A percentile compares a stretch with the other conserved stretches of the same genome.
Evolutionary conservation across 371 early-diverging fungal genomes (phyloP).

Genomic region (Catenaria anguillulae): DNA sequence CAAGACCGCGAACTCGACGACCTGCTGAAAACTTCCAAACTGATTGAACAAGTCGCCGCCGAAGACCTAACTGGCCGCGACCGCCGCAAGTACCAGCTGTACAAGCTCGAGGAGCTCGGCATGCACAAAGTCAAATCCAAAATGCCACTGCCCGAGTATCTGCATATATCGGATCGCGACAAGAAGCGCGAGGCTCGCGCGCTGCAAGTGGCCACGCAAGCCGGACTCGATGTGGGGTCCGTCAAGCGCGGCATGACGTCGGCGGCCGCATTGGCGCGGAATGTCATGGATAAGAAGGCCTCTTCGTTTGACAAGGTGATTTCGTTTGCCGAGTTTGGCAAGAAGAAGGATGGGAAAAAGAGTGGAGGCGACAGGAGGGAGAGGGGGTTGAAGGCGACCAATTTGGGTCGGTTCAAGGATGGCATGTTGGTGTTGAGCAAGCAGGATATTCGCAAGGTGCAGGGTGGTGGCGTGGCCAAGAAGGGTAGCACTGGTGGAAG

Average conservation of each 20-base stretch:
- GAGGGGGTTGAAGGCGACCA: slow-evolving; percentile 13
- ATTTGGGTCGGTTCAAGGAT: slow-evolving; percentile 24
- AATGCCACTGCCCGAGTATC: neutral
- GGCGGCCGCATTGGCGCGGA: neutral
- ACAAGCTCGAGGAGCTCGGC: slow-evolving; percentile 29
- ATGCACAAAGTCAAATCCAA: slow-evolving; percentile 13
- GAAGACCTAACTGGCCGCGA: slow-evolving; percentile 29
- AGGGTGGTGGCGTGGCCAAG: slow-evolving; percentile 7
- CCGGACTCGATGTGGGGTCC: slow-evolving; percentile 25
- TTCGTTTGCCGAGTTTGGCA: slow-evolving; percentile 4
- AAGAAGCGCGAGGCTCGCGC: neutral
- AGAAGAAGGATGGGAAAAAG: slow-evolving; percentile 4
- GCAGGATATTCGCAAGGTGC: slow-evolving; percentile 16
- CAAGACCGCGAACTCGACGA: slow-evolving; percentile 29
- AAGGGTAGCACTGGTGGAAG: slow-evolving; percentile 10
- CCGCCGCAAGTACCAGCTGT: slow-evolving; percentile 20
- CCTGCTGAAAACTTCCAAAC: slow-evolving; percentile 23
- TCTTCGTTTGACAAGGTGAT: neutral
- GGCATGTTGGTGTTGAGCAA: slow-evolving; percentile 25
- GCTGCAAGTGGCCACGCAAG: slow-evolving; percentile 21
- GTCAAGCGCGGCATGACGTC: slow-evolving; percentile 13
- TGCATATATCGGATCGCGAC: neutral
- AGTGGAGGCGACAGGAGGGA: too few relatives aligned
- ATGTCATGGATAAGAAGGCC: neutral
- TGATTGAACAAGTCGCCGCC: slow-evolving; percentile 30